phyloP scores from a whole-genome alignment of 768 basidiomycete genomes.

The Phylloporus sp. region DNA sequence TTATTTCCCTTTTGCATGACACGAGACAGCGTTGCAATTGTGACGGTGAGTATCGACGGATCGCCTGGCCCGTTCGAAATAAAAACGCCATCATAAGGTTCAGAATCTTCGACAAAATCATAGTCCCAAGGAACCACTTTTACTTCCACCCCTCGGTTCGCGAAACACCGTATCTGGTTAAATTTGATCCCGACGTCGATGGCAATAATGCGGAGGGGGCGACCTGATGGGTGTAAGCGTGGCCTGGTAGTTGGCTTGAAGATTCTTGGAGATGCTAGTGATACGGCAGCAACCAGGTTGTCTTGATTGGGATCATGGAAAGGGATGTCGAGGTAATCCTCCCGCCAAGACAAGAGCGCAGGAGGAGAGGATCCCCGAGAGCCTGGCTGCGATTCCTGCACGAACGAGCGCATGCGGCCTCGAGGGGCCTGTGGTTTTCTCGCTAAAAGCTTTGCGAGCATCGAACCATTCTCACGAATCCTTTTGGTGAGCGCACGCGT shows the following conservation, averaged over 20 bases:
- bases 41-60: slow-evolving; percentile 74
- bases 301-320: slow-evolving; percentile 84
- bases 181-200: slow-evolving; percentile 99
- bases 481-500: slow-evolving; percentile 96
- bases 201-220: slow-evolving; percentile 78
- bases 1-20: slow-evolving; percentile 68
- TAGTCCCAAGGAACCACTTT: slow-evolving; percentile 99
- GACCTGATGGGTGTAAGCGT: slow-evolving; percentile 70
- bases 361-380: slow-evolving; percentile 54
- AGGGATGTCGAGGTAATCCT: slow-evolving; percentile 76
- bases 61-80: slow-evolving; percentile 98
- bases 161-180: slow-evolving; percentile 98
- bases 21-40: slow-evolving; percentile 61
- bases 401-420: slow-evolving; percentile 32
- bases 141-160: slow-evolving; percentile 84
- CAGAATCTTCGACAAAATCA: slow-evolving; percentile 73
- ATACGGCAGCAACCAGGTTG: slow-evolving; percentile 91
- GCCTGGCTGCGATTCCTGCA: slow-evolving; percentile 35
- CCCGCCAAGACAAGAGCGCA: slow-evolving; percentile 61
- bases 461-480: slow-evolving; percentile 89
- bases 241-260: slow-evolving; percentile 57
- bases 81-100: slow-evolving; percentile 92
- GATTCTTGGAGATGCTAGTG: slow-evolving; percentile 59
- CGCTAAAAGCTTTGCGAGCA: slow-evolving; percentile 82
- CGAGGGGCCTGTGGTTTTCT: slow-evolving; percentile 45